Evolutionary conservation across 495 filamentous ascomycete species (phyloP), one percentile per base, ranked within the genome.

Genomic region (Entonaema liquescens): DNA sequence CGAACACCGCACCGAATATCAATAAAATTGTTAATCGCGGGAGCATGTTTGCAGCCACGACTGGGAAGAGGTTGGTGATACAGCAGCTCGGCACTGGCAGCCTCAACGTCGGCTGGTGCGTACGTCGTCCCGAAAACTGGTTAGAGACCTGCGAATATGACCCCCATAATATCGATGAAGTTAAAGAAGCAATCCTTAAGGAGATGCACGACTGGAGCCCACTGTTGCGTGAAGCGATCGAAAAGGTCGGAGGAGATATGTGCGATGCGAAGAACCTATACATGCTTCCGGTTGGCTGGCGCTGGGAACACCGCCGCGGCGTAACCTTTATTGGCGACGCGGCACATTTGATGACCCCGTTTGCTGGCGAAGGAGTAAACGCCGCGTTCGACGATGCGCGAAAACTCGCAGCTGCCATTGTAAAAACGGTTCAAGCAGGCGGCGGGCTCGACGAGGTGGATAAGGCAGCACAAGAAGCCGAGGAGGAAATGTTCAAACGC

Each of bases 341-440:
- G 1, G 88, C 88, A 15, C 87, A 90, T 70, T 64, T 89, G 38
- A 89, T 89, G 87, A 81, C 84, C 5, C 87, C 88, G 1, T 89
- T 85, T 73, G 87, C 85, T 0, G 89, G 88, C 0, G 86, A 88
- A 52, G 88, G 88, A 4, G 86, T 89, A 25, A 89, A 91, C 65
- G 61, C 81, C 3, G 88, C 84, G 26, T 81, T 90, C 76, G 76
- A 80, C 54, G 88, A 91, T 71, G 84, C 89, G 4, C 69, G 88
- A 78, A 74, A 87, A 53, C 79, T 90, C 71, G 78, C 87, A 0
- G 61, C 71, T 31, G 70, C 65, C 1, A 78, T 84, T 40, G 40
- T 78, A 31, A 73, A 36, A 26, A 75, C 68, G 8, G 64, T 74
- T 31, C 60, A 65, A 29, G 35, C 47, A 28, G 73, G 62, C 17